Base-by-base conservation (phyloP, 805 yeast species). In the Naumovozyma baii region DNA sequence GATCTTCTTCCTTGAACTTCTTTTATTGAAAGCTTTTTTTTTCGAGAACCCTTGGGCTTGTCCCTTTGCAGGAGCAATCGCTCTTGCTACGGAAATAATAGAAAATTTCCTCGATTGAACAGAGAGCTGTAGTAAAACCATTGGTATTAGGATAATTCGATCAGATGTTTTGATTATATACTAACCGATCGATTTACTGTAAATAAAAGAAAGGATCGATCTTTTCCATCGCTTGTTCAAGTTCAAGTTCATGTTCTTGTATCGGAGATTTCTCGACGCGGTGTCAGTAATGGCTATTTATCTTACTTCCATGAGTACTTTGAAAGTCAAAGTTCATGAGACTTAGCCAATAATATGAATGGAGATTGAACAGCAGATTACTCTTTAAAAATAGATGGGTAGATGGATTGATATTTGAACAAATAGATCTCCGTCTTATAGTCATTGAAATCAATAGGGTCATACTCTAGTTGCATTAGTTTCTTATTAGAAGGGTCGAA, bases 391-490 rank as follows among this genome's bases (percentile, higher is more conserved):
- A 87, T 86, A 59, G 84, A 82, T 53, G 85, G 94, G 57, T 88
- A 90, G 48, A 88, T 88, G 60, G 69, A 78, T 56, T 78, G 78
- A 73, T 73, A 74, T 66, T 90, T 90, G 70, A 90, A 88, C 1
- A 63, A 81, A 40, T 80, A 80, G 78, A 90, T 84, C 51, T 81
- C 76, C 16, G 66, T 61, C 39, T 73, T 71, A 59, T 72, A 85
- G 40, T 69, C 68, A 3, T 72, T 70, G 53, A 86, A 87, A 14
- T 74, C 75, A 38, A 90, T 67, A 10, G 72, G 72, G 20, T 20
- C 9, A 31, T 45, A 43, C 2, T 94, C 94, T 51, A 78, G 72
- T 34, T 73, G 73, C 42, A 67, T 66, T 50, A 85, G 68, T 52
- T 73, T 73, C 26, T 66, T 63, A 60, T 88, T 88, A 59, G 79